Conservation (phyloP, 176 grass and related monocot genomes). For the Hordeum vulgare region MorexV3_pseudomolecules_assembly NC_058519.1:73194173-73194672, state of each 20-base stretch:
- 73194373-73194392: not conserved
- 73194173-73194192: not conserved
- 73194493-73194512: conserved; percentile 47
- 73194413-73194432: not conserved
- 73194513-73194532: conserved; percentile 42
- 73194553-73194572: conserved; percentile 37
- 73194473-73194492: not conserved
- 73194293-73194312: not conserved
- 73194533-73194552: conserved; percentile 46
- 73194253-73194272: not conserved
- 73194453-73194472: not conserved
- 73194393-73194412: not conserved
- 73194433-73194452: not conserved
- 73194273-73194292: not conserved
- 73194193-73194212: not conserved
- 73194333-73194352: not conserved
- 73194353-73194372: not conserved
- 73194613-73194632: conserved; percentile 19
- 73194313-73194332: not conserved
- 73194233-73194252: not conserved
- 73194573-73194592: conserved; percentile 47
- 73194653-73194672: conserved; percentile 88
- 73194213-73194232: not conserved
- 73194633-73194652: conserved; percentile 76
- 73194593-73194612: conserved; percentile 55